These are phyloP conservation scores for Vigna radiata DNA, from an alignment of 306 rosid species.

Conservation along the genomic window DNA sequence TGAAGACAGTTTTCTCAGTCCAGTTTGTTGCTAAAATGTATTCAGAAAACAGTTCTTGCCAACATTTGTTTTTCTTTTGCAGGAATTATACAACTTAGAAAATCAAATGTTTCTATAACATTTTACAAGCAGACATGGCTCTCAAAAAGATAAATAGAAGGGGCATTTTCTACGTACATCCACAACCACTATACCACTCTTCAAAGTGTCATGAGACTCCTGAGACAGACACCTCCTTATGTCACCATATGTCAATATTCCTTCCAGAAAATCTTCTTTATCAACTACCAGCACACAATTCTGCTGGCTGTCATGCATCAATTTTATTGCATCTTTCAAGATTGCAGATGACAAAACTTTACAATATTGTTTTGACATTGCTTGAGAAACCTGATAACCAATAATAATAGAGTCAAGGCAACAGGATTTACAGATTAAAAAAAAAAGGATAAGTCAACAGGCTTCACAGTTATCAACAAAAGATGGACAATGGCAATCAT, in stretches of 20 bases:
- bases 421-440: background rate
- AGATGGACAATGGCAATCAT: constrained; percentile 16
- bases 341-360: constrained; percentile 61
- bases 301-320: constrained; percentile 72
- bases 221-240: constrained; percentile 70
- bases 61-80: background rate
- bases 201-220: constrained; percentile 56
- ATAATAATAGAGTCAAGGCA: constrained; percentile 28
- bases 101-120: constrained; percentile 16
- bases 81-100: background rate
- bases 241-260: constrained; percentile 90
- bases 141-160: constrained; percentile 37
- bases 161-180: constrained; percentile 62
- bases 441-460: constrained; percentile 16
- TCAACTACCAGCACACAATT: constrained; percentile 79
- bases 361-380: constrained; percentile 78
- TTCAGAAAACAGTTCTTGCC: constrained; percentile 18
- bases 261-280: constrained; percentile 80
- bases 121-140: constrained; percentile 16
- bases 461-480: constrained; percentile 20
- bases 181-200: constrained; percentile 53
- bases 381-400: constrained; percentile 73
- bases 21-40: constrained; percentile 10
- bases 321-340: constrained; percentile 74
- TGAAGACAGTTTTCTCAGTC: background rate